Base-by-base conservation (phyloP, 1,139 yeast genomes). In the Zygotorulaspora mrakii region DNA sequence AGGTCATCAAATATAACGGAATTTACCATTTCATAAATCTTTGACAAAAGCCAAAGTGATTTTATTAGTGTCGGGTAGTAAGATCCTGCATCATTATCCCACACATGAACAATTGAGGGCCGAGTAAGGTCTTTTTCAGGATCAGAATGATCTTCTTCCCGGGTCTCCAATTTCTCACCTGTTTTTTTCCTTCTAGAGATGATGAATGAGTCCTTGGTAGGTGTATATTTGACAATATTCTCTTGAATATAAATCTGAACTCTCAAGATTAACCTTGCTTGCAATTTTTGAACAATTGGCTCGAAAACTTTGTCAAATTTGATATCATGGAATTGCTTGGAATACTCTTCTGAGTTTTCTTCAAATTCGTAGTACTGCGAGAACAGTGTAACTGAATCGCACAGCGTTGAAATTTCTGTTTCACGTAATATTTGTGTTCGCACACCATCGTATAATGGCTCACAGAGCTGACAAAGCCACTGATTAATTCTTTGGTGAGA, bases 1-100 rank as follows among this genome's bases (percentile, higher is more conserved):
- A 89, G 65, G 56, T 87, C 95, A 56, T 88, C 95, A 65, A 89
- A 89, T 1, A 88, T 85, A 7, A 76, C 68, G 1, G 83, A 77
- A 49, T 82, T 80, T 17, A 89, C 75, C 50, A 88, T 68, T 55
- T 86, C 94, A 57, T 87, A 85, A 16, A 89, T 82, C 55, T 79
- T 84, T 17, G 89, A 81, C 24, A 89, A 66, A 11, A 89, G 65
- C 0, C 84, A 73, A 30, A 88, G 66, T 0, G 95, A 82, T 42
- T 76, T 77, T 2, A 77, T 75, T 40, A 89, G 69, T 1, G 96
- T 95, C 7, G 86, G 78, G 57, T 84, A 88, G 56, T 82, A 72
- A 69, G 47, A 73, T 54, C 41, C 71, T 40, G 25, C 48, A 14
- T 45, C 40, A 16, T 37, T 40, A 14, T 22, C 26, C 14, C 16